phyloP scores from a whole-genome alignment of 2,329 filamentous ascomycete species.

The Blastomyces gilchristii region DNA sequence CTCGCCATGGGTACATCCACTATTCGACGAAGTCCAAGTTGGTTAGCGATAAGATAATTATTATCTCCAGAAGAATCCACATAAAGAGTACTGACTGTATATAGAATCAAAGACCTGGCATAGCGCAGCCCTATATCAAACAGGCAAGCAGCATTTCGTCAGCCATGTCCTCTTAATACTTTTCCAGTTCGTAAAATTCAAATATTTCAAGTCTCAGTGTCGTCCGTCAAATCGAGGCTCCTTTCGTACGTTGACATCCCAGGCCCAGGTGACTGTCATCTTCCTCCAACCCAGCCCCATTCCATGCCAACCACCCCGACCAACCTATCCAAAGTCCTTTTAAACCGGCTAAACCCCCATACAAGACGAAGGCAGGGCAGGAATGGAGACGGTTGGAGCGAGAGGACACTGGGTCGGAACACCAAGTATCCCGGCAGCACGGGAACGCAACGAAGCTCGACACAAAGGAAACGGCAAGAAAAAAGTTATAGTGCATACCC shows the following conservation, averaged over 20 bases:
- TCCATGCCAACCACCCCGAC: not conserved
- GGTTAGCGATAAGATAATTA: not conserved
- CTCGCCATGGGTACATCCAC: constrained; percentile 86
- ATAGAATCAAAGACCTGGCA: constrained; percentile 99
- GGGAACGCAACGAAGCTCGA: not conserved
- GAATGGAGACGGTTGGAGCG: not conserved
- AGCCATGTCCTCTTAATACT: not conserved
- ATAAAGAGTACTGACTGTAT: constrained; percentile 50
- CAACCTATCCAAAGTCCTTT: not conserved
- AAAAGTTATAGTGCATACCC: constrained; percentile 51
- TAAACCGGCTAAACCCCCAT: not conserved
- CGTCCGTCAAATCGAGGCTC: not conserved
- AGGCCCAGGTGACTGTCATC: not conserved
- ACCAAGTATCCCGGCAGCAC: not conserved
- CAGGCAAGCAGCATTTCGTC: constrained; percentile 6
- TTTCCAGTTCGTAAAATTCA: not conserved
- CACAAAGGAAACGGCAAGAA: not conserved
- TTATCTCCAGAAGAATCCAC: not conserved
- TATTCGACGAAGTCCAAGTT: constrained; percentile 22
- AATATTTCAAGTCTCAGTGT: not conserved
- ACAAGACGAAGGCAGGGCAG: not conserved
- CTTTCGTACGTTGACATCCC: not conserved
- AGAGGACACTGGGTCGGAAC: not conserved
- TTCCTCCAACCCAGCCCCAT: not conserved
- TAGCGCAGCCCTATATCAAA: constrained; percentile 62